Conservation (phyloP, 140 eudicot genomes). For the Ambrosia hybrid region DNA sequence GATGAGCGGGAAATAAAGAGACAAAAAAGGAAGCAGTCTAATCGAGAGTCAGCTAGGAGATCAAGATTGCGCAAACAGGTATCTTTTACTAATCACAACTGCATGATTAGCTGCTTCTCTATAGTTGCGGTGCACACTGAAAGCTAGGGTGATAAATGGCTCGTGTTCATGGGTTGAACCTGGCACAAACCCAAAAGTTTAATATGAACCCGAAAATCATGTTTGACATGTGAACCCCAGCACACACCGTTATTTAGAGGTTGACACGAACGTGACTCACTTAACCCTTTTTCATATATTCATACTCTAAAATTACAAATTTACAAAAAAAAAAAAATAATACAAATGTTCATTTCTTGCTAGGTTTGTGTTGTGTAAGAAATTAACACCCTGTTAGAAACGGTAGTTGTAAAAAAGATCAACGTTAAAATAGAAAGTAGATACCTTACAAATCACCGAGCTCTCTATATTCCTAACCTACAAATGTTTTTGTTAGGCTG, state of each 20-base stretch:
- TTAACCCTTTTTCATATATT: background rate
- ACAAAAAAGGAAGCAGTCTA: slow-evolving; percentile 89
- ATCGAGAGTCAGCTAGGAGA: slow-evolving; percentile 93
- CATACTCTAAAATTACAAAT: no score
- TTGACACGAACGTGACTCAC: background rate
- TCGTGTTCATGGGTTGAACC: background rate
- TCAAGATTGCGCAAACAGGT: slow-evolving; percentile 99
- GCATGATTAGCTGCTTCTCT: background rate
- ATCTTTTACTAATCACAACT: slow-evolving; percentile 10
- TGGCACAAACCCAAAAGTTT: background rate
- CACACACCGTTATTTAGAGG: no score
- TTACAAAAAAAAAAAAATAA: no score
- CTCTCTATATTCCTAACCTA: background rate
- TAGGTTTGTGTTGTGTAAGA: background rate
- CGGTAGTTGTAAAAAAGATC: background rate
- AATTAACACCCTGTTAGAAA: no score
- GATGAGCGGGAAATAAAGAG: slow-evolving; percentile 78
- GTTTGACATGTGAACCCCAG: no score
- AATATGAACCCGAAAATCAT: background rate
- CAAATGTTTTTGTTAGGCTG: slow-evolving; percentile 44
- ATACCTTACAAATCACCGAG: background rate
- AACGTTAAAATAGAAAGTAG: background rate
- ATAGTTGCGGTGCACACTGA: background rate
- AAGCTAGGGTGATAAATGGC: background rate
- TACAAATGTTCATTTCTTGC: no score